Evolutionary conservation across 345 rosid genomes (phyloP).

Genomic region (Camelina sativa): DNA sequence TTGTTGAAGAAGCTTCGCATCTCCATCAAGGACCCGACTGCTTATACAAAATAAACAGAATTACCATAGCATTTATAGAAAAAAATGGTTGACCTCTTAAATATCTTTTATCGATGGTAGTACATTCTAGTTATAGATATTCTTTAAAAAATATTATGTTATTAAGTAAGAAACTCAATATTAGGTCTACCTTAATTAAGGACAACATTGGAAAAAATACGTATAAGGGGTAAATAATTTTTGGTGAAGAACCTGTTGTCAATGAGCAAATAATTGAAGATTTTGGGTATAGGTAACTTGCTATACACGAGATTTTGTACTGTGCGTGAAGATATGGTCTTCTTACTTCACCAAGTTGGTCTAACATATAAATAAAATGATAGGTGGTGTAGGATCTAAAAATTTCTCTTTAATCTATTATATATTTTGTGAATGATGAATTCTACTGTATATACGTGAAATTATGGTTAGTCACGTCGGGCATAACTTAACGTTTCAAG

Average conservation of each 20-base stretch:
- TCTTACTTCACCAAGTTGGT: slow-evolving; percentile 33
- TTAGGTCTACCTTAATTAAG: neutral
- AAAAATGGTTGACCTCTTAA: neutral
- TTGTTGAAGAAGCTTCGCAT: slow-evolving; percentile 25
- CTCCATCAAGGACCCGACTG: slow-evolving; percentile 1
- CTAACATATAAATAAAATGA: slow-evolving; percentile 27
- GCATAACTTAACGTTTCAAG: slow-evolving; percentile 1
- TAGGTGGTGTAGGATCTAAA: slow-evolving; percentile 14
- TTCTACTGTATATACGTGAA: slow-evolving; percentile 14
- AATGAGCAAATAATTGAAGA: slow-evolving; percentile 3
- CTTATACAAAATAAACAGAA: neutral
- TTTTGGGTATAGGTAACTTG: slow-evolving; percentile 39
- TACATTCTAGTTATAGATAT: neutral
- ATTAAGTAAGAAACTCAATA: slow-evolving; percentile 6
- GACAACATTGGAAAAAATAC: neutral
- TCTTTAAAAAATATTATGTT: neutral
- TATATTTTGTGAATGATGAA: neutral
- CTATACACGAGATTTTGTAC: slow-evolving; percentile 44
- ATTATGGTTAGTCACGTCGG: neutral
- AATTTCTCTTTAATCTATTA: neutral
- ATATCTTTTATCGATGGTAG: neutral
- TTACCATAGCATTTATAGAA: neutral
- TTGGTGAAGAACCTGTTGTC: slow-evolving; percentile 39
- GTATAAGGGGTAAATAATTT: neutral
- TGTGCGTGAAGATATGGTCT: slow-evolving; percentile 42